A percentile compares a stretch with the other conserved stretches of the same genome.
Evolutionary conservation across 768 basidiomycete genomes (phyloP).

Genomic region (Auricularia sp.): DNA sequence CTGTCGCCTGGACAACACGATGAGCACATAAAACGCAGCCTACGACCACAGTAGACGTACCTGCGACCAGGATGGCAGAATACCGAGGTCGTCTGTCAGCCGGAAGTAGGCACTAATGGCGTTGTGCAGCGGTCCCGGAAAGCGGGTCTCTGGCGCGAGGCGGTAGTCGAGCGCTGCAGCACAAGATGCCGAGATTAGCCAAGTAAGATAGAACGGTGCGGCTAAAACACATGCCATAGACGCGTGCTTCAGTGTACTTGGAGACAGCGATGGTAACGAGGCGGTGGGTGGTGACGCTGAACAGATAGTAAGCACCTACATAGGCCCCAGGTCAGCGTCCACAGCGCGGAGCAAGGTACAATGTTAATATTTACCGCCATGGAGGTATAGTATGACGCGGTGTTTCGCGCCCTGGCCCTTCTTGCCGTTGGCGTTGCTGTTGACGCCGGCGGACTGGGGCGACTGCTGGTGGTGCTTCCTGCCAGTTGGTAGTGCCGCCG

Average conservation of each 20-base stretch:
- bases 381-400: slow-evolving; percentile 83
- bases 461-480: slow-evolving; percentile 25
- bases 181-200: neutral
- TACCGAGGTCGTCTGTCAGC: slow-evolving; percentile 76
- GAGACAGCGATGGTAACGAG: slow-evolving; percentile 84
- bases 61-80: slow-evolving; percentile 76
- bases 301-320: slow-evolving; percentile 84
- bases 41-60: too few relatives aligned
- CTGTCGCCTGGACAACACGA: slow-evolving; percentile 58
- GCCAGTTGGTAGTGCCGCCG: slow-evolving; percentile 74
- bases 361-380: slow-evolving; percentile 67
- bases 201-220: neutral
- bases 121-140: slow-evolving; percentile 84
- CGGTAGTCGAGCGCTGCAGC: slow-evolving; percentile 83
- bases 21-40: too few relatives aligned
- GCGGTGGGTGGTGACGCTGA: slow-evolving; percentile 84
- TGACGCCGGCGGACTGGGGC: too few relatives aligned
- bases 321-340: slow-evolving; percentile 5
- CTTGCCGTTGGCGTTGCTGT: too few relatives aligned
- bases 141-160: slow-evolving; percentile 87
- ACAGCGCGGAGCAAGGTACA: neutral
- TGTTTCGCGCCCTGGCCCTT: slow-evolving; percentile 36
- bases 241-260: slow-evolving; percentile 78
- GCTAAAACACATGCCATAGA: slow-evolving; percentile 55
- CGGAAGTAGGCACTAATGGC: slow-evolving; percentile 81